A percentile compares a stretch with the other conserved stretches of the same genome.
These are phyloP conservation scores for Aegilops umbellulata DNA, from an alignment of 176 grass and related monocot genomes.

Conservation along the genomic window DNA sequence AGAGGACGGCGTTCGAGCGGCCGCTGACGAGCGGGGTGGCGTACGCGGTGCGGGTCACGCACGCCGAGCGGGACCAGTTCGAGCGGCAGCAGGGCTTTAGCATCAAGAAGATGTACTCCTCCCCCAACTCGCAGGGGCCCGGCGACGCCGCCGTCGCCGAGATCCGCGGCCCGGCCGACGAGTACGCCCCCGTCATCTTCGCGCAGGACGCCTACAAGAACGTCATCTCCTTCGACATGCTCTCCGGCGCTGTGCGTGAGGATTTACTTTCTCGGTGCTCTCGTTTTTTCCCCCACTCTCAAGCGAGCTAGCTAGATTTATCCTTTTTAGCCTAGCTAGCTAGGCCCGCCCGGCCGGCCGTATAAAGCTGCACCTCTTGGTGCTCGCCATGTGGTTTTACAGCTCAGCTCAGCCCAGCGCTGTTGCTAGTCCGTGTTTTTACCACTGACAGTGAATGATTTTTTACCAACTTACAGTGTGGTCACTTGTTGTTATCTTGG, in stretches of 20 bases:
- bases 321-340: conserved; percentile 27
- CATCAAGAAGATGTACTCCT: conserved; percentile 94
- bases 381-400: conserved; percentile 40
- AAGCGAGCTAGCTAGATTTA: conserved; percentile 15
- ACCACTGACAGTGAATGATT: neutral
- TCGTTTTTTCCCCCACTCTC: neutral
- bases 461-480: conserved; percentile 9
- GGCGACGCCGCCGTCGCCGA: conserved; percentile 49
- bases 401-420: neutral
- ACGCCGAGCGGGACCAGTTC: conserved; percentile 81
- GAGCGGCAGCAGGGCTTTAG: conserved; percentile 85
- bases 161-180: conserved; percentile 51
- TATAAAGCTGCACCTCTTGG: conserved; percentile 32
- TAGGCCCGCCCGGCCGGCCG: neutral
- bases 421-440: neutral
- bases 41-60: conserved; percentile 80
- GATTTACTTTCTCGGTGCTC: neutral
- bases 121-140: conserved; percentile 48
- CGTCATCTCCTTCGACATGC: conserved; percentile 92
- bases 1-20: conserved; percentile 96
- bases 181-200: conserved; percentile 98
- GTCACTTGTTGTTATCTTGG: neutral
- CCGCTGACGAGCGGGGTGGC: conserved; percentile 97
- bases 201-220: conserved; percentile 95
- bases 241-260: conserved; percentile 72